A percentile compares a stretch with the other conserved stretches of the same genome.
phyloP scores from a whole-genome alignment of 1,284 basidiomycete genomes.

The Porogramme epimiltina region DNA sequence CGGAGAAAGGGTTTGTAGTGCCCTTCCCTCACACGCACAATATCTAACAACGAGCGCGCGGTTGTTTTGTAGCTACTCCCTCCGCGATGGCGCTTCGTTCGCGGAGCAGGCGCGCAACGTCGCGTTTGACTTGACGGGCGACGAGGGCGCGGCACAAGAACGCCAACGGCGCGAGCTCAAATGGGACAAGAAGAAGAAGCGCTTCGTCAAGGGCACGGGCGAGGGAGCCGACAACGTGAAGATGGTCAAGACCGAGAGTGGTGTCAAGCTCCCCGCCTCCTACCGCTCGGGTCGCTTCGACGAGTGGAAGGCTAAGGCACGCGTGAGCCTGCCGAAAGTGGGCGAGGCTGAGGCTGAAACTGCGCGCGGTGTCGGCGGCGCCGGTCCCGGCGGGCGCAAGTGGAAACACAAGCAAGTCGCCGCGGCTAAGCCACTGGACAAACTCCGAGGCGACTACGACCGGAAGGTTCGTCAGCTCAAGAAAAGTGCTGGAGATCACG shows the following conservation, averaged over 20 bases:
- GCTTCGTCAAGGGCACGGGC: conserved; percentile 86
- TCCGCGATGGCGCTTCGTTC: conserved; percentile 85
- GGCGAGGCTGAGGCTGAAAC: conserved; percentile 75
- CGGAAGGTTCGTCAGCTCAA: conserved; percentile 64
- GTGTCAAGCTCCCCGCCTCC: conserved; percentile 88
- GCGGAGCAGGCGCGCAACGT: conserved; percentile 81
- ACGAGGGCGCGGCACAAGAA: conserved; percentile 66
- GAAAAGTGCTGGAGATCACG: conserved; percentile 46
- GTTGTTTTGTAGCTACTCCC: conserved; percentile 67
- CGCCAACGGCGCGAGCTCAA: conserved; percentile 68
- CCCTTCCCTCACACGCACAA: neutral
- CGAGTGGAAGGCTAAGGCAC: conserved; percentile 88
- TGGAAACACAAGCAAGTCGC: conserved; percentile 70
- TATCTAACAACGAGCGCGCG: too few species aligned
- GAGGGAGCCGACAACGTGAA: conserved; percentile 93
- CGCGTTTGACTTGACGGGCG: conserved; percentile 84
- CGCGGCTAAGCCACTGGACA: conserved; percentile 74
- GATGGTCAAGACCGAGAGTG: conserved; percentile 92
- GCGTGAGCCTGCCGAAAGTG: conserved; percentile 72
- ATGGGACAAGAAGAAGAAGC: conserved; percentile 98
- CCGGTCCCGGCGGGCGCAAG: conserved; percentile 47
- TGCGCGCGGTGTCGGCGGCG: conserved; percentile 27
- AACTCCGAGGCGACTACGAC: conserved; percentile 67
- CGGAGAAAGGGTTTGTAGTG: conserved; percentile 81
- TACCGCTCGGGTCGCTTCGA: conserved; percentile 95